These are phyloP conservation scores for Sechiopsis laciniata DNA, from an alignment of 306 rosid genomes.

Conservation along the genomic window DNA sequence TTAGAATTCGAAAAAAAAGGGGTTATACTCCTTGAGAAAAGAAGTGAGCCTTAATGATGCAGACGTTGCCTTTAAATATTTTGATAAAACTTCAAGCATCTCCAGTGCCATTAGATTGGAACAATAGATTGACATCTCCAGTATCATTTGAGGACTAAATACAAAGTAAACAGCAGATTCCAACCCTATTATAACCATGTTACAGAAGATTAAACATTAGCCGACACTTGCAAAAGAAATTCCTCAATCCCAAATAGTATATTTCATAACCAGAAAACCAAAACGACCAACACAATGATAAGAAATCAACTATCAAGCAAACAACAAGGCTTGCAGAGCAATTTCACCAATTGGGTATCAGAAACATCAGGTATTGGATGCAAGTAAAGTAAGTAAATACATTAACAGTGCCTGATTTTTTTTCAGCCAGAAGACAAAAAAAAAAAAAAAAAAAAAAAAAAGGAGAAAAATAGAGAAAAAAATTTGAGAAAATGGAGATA, in stretches of 20 bases:
- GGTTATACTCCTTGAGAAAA: not conserved
- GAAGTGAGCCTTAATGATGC: not conserved
- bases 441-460: not conserved
- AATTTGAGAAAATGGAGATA: no score
- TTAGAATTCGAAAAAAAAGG: not conserved
- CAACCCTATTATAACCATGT: not conserved
- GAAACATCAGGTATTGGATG: not conserved
- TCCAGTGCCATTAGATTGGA: no score
- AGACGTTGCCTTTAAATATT: no score
- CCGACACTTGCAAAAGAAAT: not conserved
- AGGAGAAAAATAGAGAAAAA: no score
- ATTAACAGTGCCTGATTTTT: not conserved
- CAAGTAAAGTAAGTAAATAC: not conserved
- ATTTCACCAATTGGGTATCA: slow-evolving; percentile 8
- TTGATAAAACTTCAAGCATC: not conserved
- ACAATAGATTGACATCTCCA: no score
- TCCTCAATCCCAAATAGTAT: no score
- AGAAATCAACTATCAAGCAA: not conserved
- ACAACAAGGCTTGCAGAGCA: not conserved
- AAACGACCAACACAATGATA: no score
- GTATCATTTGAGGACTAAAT: not conserved
- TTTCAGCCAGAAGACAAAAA: not conserved
- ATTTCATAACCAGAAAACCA: no score
- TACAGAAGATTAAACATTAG: no score
- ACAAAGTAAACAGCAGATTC: not conserved